Percentiles rank a stretch among this genome's conserved stretches.
Evolutionary conservation across 352 stramenopile genomes (phyloP).

Genomic region (Phytophthora hybrid): DNA sequence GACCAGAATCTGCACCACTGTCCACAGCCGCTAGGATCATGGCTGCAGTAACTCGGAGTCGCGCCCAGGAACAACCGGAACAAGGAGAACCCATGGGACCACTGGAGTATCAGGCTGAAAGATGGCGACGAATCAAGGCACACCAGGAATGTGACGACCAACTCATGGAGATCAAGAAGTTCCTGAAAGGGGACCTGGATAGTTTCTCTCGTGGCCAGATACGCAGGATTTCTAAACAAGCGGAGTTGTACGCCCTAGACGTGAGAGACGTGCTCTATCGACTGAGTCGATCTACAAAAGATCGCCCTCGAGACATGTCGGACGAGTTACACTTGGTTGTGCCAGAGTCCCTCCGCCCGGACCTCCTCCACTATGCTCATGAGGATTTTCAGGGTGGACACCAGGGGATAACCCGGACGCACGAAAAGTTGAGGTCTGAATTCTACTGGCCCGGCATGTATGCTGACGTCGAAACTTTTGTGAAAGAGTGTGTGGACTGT

Average conservation of each 20-base stretch:
- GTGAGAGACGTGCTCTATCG: not conserved
- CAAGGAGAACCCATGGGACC: not conserved
- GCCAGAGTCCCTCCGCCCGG: not conserved
- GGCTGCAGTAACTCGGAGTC: not conserved
- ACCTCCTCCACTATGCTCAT: not conserved
- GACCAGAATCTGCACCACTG: not conserved
- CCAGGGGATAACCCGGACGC: not conserved
- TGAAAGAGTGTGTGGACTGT: too few relatives aligned
- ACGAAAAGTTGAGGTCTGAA: not conserved
- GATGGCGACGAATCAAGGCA: conserved; percentile 3
- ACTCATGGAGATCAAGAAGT: too few relatives aligned
- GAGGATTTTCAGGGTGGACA: not conserved
- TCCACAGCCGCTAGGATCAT: not conserved
- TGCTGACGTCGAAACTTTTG: not conserved
- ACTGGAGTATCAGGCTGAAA: not conserved
- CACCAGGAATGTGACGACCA: not conserved
- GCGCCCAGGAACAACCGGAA: too few relatives aligned
- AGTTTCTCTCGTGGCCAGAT: too few relatives aligned
- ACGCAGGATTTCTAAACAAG: too few relatives aligned
- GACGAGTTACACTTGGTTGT: not conserved
- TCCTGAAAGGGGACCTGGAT: too few relatives aligned
- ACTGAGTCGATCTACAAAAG: too few relatives aligned
- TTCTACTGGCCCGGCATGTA: not conserved
- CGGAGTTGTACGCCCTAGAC: too few relatives aligned
- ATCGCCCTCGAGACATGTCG: too few relatives aligned